Conservation (phyloP, 73 alveolate genomes). For the Paramecium bursaria region DNA sequence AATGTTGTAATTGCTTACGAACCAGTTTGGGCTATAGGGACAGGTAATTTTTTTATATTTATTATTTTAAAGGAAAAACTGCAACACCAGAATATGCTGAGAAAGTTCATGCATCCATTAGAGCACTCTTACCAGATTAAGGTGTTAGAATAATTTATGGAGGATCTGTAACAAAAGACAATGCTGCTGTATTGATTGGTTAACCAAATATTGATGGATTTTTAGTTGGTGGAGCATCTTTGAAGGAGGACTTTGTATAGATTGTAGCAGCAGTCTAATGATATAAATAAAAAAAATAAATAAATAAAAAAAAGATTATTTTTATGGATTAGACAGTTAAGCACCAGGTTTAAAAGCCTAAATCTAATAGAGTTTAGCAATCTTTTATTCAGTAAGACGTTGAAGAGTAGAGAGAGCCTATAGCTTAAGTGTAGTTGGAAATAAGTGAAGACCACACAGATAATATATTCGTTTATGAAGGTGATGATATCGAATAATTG, state of each 20-base stretch:
- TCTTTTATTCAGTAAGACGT: background rate
- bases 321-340: no score
- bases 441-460: background rate
- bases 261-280: slow-evolving; percentile 41
- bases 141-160: slow-evolving; percentile 90
- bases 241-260: slow-evolving; percentile 69
- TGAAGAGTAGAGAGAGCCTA: background rate
- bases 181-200: slow-evolving; percentile 67
- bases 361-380: no score
- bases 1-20: slow-evolving; percentile 98
- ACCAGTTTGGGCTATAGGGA: slow-evolving; percentile 99
- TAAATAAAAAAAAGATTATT: background rate
- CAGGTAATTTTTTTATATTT: no score
- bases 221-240: slow-evolving; percentile 95
- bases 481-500: no score
- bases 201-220: slow-evolving; percentile 92
- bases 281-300: background rate
- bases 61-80: slow-evolving; percentile 39
- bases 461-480: no score
- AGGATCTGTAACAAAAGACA: slow-evolving; percentile 88
- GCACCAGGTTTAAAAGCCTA: no score
- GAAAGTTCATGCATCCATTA: slow-evolving; percentile 92
- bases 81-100: slow-evolving; percentile 78
- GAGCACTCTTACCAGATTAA: slow-evolving; percentile 83
- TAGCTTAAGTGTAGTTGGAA: background rate